Percentiles rank a stretch among this genome's conserved stretches.
These are phyloP conservation scores for Blastobotrys petasosporus DNA, from an alignment of 1,139 yeast species.

Conservation along the genomic window DNA sequence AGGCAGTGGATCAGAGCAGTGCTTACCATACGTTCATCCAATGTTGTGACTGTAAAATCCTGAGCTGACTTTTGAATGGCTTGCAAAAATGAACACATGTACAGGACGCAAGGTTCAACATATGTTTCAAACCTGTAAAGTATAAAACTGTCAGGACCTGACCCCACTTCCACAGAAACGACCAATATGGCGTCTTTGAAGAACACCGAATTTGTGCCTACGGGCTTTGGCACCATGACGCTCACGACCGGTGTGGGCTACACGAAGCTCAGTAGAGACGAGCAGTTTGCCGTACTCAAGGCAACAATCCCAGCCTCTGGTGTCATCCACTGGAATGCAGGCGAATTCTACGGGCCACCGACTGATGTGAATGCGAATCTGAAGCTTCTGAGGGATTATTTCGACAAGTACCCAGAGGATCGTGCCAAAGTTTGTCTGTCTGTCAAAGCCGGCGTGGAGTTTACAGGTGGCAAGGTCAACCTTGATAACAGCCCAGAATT, in stretches of 20 bases:
- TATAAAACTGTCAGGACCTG: no score
- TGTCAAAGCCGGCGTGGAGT: conserved; percentile 44
- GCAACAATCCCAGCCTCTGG: conserved; percentile 43
- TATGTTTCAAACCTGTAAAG: no score
- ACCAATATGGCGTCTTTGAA: neutral
- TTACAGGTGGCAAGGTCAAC: no score
- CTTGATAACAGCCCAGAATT: neutral
- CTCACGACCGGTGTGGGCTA: conserved; percentile 47
- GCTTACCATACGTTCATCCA: no score
- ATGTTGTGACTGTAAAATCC: no score
- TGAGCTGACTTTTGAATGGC: no score
- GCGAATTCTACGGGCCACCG: conserved; percentile 67
- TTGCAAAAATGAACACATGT: no score
- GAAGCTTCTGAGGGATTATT: conserved; percentile 50
- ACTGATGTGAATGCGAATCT: conserved; percentile 41
- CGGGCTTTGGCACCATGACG: conserved; percentile 62
- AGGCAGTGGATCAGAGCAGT: no score
- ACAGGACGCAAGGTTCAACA: no score
- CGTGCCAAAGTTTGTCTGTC: conserved; percentile 50
- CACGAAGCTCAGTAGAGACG: conserved; percentile 18
- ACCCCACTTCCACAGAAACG: no score
- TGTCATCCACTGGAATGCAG: conserved; percentile 59
- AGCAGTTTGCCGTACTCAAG: conserved; percentile 42
- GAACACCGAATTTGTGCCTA: conserved; percentile 16
- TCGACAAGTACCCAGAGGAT: conserved; percentile 49